Evolutionary conservation across 2,329 filamentous ascomycete species (phyloP), one percentile per base, ranked within the genome.

Genomic region (Talaromyces funiculosus): DNA sequence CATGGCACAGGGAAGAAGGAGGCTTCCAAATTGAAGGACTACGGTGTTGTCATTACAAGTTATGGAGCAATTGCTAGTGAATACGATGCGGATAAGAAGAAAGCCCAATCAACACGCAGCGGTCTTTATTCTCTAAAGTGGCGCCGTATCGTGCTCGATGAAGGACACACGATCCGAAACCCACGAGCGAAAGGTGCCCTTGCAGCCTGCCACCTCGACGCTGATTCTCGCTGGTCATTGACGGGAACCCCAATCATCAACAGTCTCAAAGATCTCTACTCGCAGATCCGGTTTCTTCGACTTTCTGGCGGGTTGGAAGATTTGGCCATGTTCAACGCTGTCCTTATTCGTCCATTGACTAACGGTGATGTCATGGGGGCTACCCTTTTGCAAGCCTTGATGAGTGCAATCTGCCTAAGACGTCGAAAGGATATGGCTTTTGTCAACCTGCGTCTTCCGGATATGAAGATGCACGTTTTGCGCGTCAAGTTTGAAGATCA

Each of bases 391-490:
- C 89, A 93, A 68, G 82, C 85, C 4, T 80, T 96, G 47, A 92
- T 96, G 85, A 81, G 82, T n/a, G 86, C 89, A 18, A 82, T 96
- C 51, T 94, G 90, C 67, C 80, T 96, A 22, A 84, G 92, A 38
- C 85, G 92, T 38, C 88, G 86, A 73, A 96, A 96, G 72, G 87
- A 93, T 60, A 96, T 96, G 91, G 82, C 82, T 4, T 96, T 95
- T 68, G 84, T 96, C 57, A 90, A 96, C 65, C 78, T 96, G 20
- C 88, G 86, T 63, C 80, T 96, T 8, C 91, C 92, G 0, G 80
- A 86, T 14, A 86, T 95, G 68, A 87, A 86, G 0, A 90, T 93
- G 69, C 92, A 88, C 65, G 80, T 94, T 5, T 87, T 94, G 67
- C 84, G 84, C 8, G 85, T 96, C 65, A 80, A 86, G 8, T 91